These are phyloP conservation scores for Metschnikowia lochheadii DNA, from an alignment of 805 yeast species.

Conservation along the genomic window DNA sequence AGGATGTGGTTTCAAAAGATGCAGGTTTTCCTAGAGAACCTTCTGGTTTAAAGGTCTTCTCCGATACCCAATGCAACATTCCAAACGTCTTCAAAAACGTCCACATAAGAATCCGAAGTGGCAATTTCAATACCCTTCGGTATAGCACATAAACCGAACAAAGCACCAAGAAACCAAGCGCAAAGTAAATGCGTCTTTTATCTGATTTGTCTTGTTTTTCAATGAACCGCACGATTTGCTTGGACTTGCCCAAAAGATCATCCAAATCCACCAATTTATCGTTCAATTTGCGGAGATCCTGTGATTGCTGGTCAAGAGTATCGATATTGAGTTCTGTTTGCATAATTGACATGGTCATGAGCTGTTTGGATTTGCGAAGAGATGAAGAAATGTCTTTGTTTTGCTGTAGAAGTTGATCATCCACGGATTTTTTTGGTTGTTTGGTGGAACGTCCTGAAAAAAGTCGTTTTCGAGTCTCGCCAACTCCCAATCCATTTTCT, in stretches of 20 bases:
- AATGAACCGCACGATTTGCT: conserved; percentile 45
- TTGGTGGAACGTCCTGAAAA: conserved; percentile 11
- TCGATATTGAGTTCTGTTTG: conserved; percentile 50
- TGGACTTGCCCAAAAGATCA: conserved; percentile 38
- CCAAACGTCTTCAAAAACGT: conserved; percentile 36
- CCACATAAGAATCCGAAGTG: conserved; percentile 46
- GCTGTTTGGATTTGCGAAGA: conserved; percentile 44
- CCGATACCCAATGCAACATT: conserved; percentile 11
- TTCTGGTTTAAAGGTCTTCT: not conserved
- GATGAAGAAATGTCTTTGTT: conserved; percentile 45
- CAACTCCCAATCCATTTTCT: not conserved
- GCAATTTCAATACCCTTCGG: conserved; percentile 44
- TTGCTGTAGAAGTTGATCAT: conserved; percentile 42
- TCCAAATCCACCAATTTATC: conserved; percentile 40
- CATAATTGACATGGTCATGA: conserved; percentile 46
- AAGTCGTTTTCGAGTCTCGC: not conserved
- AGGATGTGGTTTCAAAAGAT: too few species aligned
- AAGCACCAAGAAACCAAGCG: conserved; percentile 41
- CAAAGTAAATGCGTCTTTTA: conserved; percentile 44
- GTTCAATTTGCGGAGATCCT: conserved; percentile 38
- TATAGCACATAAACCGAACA: conserved; percentile 50
- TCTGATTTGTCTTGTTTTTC: conserved; percentile 51
- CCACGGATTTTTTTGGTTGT: conserved; percentile 21
- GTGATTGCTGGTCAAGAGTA: conserved; percentile 44
- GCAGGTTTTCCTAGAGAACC: too few species aligned